These are phyloP conservation scores for Phytophthora podocarpi DNA, from an alignment of 352 stramenopile species.

Conservation along the genomic window DNA sequence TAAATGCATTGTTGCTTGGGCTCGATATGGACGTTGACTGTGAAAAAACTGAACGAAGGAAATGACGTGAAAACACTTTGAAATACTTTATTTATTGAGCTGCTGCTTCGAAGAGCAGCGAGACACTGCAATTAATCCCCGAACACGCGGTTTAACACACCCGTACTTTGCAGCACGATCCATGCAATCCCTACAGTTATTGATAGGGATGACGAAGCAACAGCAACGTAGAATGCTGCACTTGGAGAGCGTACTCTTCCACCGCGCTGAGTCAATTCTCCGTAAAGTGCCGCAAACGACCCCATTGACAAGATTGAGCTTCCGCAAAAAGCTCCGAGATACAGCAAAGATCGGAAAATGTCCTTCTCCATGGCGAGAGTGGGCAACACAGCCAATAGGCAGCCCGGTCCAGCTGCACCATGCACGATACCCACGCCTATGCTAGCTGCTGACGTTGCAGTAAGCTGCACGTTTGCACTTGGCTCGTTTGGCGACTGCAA, in stretches of 20 bases:
- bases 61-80: too few species aligned
- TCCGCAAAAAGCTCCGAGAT: slow-evolving; percentile 87
- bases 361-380: slow-evolving; percentile 83
- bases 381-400: slow-evolving; percentile 85
- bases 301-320: slow-evolving; percentile 91
- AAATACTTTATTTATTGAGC: neutral
- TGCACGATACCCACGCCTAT: slow-evolving; percentile 84
- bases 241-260: slow-evolving; percentile 22
- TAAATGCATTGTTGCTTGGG: too few species aligned
- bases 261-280: slow-evolving; percentile 53
- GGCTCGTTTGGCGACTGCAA: slow-evolving; percentile 40
- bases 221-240: slow-evolving; percentile 54
- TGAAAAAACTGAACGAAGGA: too few species aligned
- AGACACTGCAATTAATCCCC: slow-evolving; percentile 33
- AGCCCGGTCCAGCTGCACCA: slow-evolving; percentile 80
- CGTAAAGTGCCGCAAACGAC: slow-evolving; percentile 83
- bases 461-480: slow-evolving; percentile 5
- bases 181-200: slow-evolving; percentile 69
- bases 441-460: slow-evolving; percentile 30
- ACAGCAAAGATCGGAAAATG: slow-evolving; percentile 66
- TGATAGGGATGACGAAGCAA: slow-evolving; percentile 60
- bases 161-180: slow-evolving; percentile 69
- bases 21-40: too few species aligned
- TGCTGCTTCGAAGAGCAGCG: neutral
- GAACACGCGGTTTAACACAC: slow-evolving; percentile 70